phyloP scores from a whole-genome alignment of 169 alveolate genomes.

The Eimeria necatrix region DNA sequence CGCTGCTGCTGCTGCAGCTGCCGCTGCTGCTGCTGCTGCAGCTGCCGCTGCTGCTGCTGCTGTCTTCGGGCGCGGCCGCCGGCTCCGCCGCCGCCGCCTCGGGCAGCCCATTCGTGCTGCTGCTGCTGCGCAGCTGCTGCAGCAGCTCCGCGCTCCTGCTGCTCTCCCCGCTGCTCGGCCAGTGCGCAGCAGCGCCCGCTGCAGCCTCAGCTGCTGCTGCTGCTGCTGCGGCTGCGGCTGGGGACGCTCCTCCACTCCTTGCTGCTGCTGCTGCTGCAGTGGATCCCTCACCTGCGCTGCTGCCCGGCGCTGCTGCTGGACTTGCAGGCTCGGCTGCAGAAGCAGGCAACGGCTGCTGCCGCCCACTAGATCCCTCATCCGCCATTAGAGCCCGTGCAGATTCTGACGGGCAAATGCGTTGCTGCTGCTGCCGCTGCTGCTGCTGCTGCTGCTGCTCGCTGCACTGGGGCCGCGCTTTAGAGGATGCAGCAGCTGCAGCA shows the following conservation, averaged over 20 bases:
- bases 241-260: not conserved
- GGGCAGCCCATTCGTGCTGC: not conserved
- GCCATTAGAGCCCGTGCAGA: slow-evolving; percentile 8
- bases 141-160: not conserved
- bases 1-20: not conserved
- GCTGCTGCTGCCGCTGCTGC: slow-evolving; percentile 16
- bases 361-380: not conserved
- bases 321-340: not conserved
- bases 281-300: not conserved
- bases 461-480: not conserved
- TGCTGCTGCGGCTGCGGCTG: not conserved
- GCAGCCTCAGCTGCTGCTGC: not conserved
- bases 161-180: not conserved
- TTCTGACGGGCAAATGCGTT: not conserved
- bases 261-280: not conserved
- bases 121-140: slow-evolving; percentile 1
- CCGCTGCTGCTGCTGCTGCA: slow-evolving; percentile 26
- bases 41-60: not conserved
- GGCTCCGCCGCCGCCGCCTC: not conserved
- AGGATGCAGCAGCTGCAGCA: not conserved
- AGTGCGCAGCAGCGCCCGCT: not conserved
- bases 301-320: not conserved
- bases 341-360: not conserved
- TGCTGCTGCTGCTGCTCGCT: slow-evolving; percentile 37
- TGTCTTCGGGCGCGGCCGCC: not conserved